phyloP scores from a whole-genome alignment of 768 basidiomycete species.

The Xanthoconium stramineum region DNA sequence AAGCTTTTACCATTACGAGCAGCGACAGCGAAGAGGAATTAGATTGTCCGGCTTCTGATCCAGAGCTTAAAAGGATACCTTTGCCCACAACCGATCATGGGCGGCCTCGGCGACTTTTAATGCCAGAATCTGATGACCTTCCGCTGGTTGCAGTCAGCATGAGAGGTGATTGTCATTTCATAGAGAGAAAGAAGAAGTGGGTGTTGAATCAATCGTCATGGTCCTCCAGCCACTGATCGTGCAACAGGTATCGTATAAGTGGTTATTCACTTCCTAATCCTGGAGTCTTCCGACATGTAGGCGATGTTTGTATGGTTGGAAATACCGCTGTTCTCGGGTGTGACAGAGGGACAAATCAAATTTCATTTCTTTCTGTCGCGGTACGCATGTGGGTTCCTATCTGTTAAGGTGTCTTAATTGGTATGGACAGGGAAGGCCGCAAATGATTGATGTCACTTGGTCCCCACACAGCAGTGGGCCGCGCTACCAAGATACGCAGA shows the following conservation, averaged over 20 bases:
- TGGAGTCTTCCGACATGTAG: slow-evolving; percentile 38
- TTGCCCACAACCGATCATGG: slow-evolving; percentile 34
- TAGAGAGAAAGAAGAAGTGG: slow-evolving; percentile 33
- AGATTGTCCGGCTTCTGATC: slow-evolving; percentile 15
- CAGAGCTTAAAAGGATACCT: slow-evolving; percentile 26
- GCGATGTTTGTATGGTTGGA: slow-evolving; percentile 43
- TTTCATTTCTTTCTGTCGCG: slow-evolving; percentile 38
- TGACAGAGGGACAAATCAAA: slow-evolving; percentile 39
- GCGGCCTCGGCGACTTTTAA: slow-evolving; percentile 31
- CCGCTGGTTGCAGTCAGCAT: slow-evolving; percentile 45
- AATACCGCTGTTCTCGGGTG: slow-evolving; percentile 44
- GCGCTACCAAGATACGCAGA: slow-evolving; percentile 22
- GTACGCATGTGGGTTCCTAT: slow-evolving; percentile 29
- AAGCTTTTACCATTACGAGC: slow-evolving; percentile 13
- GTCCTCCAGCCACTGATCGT: slow-evolving; percentile 13
- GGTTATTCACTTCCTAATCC: slow-evolving; percentile 38
- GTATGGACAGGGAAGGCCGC: slow-evolving; percentile 30
- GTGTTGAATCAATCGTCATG: slow-evolving; percentile 4
- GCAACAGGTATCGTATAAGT: slow-evolving; percentile 34
- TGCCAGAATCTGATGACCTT: slow-evolving; percentile 25
- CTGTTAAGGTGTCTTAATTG: slow-evolving; percentile 22
- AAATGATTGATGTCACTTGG: slow-evolving; percentile 30
- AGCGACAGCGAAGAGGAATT: slow-evolving; percentile 14
- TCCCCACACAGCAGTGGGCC: slow-evolving; percentile 32
- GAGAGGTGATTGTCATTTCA: slow-evolving; percentile 45